These are phyloP conservation scores for Fraxinus velutina DNA, from an alignment of 305 asterid genomes.

Conservation along the genomic window DNA sequence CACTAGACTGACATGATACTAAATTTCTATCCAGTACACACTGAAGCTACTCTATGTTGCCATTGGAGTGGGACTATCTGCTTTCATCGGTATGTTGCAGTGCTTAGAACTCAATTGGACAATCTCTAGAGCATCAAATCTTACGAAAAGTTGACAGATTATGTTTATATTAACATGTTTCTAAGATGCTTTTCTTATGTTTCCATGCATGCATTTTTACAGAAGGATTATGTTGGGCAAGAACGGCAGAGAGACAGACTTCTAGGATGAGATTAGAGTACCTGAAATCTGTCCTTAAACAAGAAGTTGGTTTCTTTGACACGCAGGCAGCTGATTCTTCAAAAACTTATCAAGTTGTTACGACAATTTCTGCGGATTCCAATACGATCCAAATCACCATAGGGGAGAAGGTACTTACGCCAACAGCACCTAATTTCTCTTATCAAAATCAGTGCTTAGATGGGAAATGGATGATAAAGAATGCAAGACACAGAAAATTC, in stretches of 20 bases:
- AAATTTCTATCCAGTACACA: constrained; percentile 42
- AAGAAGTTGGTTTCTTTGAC: constrained; percentile 85
- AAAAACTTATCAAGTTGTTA: constrained; percentile 61
- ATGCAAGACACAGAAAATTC: not conserved
- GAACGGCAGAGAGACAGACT: constrained; percentile 88
- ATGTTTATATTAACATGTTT: not conserved
- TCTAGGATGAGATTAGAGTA: constrained; percentile 79
- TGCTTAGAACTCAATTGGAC: not conserved
- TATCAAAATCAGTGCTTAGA: not conserved
- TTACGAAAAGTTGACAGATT: too few species aligned
- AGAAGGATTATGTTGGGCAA: constrained; percentile 90
- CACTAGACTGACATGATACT: not conserved
- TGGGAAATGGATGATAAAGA: not conserved
- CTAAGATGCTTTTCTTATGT: not conserved
- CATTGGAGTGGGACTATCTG: constrained; percentile 71
- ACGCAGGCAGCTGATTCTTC: constrained; percentile 69
- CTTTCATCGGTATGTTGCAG: constrained; percentile 57
- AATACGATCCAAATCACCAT: constrained; percentile 62
- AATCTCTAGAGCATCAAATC: not conserved
- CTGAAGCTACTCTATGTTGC: constrained; percentile 77
- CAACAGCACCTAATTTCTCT: not conserved
- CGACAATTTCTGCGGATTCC: constrained; percentile 71
- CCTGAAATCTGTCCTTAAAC: constrained; percentile 70
- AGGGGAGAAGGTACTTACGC: constrained; percentile 62
- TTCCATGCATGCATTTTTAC: constrained; percentile 14